These are phyloP conservation scores for Furcasterigmium furcatum DNA, from an alignment of 2,329 filamentous ascomycete genomes.

Conservation along the genomic window DNA sequence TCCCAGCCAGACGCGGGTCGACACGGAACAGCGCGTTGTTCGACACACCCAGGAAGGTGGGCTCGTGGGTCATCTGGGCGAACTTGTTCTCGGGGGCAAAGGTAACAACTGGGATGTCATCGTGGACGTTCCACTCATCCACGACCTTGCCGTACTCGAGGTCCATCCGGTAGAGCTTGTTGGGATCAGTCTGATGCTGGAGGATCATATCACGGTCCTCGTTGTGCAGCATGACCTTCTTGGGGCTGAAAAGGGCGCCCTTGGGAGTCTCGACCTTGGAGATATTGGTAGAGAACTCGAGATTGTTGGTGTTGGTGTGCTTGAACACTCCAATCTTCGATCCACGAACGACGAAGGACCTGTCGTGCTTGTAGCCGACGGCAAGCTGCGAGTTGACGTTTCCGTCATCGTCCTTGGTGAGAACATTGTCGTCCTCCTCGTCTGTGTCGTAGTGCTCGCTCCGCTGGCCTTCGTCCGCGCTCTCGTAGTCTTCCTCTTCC, in stretches of 20 bases:
- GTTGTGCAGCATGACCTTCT: conserved; percentile 94
- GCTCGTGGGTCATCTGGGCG: conserved; percentile 91
- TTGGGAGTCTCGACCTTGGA: conserved; percentile 89
- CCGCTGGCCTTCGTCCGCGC: conserved; percentile 59
- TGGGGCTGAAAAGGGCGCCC: conserved; percentile 86
- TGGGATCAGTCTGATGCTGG: conserved; percentile 78
- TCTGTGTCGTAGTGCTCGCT: conserved; percentile 68
- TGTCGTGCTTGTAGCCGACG: conserved; percentile 94
- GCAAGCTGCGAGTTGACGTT: conserved; percentile 92
- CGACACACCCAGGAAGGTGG: conserved; percentile 92
- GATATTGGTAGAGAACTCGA: conserved; percentile 96
- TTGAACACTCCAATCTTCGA: conserved; percentile 99
- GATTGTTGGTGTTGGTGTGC: conserved; percentile 85
- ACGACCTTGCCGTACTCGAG: conserved; percentile 96
- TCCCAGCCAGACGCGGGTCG: conserved; percentile 83
- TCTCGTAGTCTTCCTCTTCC: conserved; percentile 52
- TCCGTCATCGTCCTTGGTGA: conserved; percentile 66
- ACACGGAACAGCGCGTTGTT: conserved; percentile 90
- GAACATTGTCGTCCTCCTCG: conserved; percentile 76
- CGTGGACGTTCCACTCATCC: conserved; percentile 97
- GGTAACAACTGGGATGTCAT: conserved; percentile 87
- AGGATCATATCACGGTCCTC: conserved; percentile 88
- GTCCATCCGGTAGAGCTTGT: conserved; percentile 95
- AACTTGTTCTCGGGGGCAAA: conserved; percentile 98
- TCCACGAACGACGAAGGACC: conserved; percentile 93